Conservation (phyloP, 805 yeast species). For the Soucietia sequanensis region DNA sequence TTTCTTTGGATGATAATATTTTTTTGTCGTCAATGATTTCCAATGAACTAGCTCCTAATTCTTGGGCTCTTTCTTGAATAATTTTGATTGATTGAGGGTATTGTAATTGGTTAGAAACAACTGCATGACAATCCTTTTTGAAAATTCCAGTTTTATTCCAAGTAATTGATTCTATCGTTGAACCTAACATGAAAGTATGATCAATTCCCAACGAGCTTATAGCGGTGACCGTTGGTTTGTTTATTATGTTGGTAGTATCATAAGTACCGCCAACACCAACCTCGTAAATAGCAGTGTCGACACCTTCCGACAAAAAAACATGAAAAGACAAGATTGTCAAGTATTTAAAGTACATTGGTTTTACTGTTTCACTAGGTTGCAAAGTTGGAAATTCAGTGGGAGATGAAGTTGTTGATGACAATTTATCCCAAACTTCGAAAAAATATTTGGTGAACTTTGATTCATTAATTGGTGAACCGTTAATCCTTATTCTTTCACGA, state of each 20-base stretch:
- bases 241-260: slow-evolving; percentile 91
- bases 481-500: slow-evolving; percentile 83
- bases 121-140: slow-evolving; percentile 66
- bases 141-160: slow-evolving; percentile 97
- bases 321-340: slow-evolving; percentile 89
- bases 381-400: slow-evolving; percentile 55
- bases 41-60: slow-evolving; percentile 47
- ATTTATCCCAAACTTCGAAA: slow-evolving; percentile 89
- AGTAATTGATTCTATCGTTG: slow-evolving; percentile 84
- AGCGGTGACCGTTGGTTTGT: slow-evolving; percentile 79
- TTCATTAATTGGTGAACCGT: slow-evolving; percentile 83
- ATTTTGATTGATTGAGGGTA: slow-evolving; percentile 52
- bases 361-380: slow-evolving; percentile 66
- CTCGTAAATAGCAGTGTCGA: slow-evolving; percentile 93
- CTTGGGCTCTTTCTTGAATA: slow-evolving; percentile 65
- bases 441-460: slow-evolving; percentile 82
- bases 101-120: slow-evolving; percentile 57
- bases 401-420: slow-evolving; percentile 60
- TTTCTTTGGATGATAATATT: slow-evolving; percentile 27
- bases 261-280: slow-evolving; percentile 98
- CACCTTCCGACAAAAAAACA: slow-evolving; percentile 81
- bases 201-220: slow-evolving; percentile 87
- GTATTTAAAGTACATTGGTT: slow-evolving; percentile 92
- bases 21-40: slow-evolving; percentile 45
- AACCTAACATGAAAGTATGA: slow-evolving; percentile 83